Base-by-base conservation (phyloP, 768 basidiomycete genomes). In the Rhizopogon rudus region DNA sequence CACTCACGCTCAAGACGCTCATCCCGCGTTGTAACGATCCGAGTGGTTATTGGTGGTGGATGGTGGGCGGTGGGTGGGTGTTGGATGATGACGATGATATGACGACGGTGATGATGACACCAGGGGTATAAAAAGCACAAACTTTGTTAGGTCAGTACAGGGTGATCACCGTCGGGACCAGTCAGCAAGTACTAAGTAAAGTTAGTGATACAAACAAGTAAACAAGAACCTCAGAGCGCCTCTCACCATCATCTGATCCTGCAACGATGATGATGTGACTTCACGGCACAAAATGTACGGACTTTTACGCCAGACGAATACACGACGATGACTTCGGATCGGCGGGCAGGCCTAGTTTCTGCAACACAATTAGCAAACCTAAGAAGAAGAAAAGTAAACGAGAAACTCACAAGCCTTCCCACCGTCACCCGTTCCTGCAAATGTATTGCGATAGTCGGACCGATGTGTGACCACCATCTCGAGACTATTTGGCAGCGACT, bases 351-450 rank as follows among this genome's bases (percentile, higher is more conserved):
- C 35, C 10, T 37, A 8, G 35, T 37, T 37, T 37, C 12, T 51
- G 41, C 42, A 22, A 33, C 29, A 44, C 37, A 53, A 28, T 53
- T 53, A 53, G 52, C 52, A 25, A 40, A 13, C 42, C 51, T 31
- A 33, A 33, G 31, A 33, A 9, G 31, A 33, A 9, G 31, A 13
- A 12, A 20, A 35, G 13, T 22, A 50, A 35, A 50, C 29, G 39
- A 44, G 52, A 53, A 33, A 41, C 16, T 43, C 40, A 44, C 37
- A 20, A 17, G 8, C 52, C 41, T 43, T 54, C 55, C 40, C 52
- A 56, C 55, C 46, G 25, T 17, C 35, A 48, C 6, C 43, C 44
- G 55, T 35, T 54, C 51, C 40, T 56, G 55, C 37, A 56, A 44
- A 10, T 10, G 20, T 16, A n/a, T 29, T 10, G 28, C 31, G 31